A percentile compares a stretch with the other conserved stretches of the same genome.
Evolutionary conservation across 192 early-diverging fungal species (phyloP).

Genomic region (Borealophlyctis nickersoniae): DNA sequence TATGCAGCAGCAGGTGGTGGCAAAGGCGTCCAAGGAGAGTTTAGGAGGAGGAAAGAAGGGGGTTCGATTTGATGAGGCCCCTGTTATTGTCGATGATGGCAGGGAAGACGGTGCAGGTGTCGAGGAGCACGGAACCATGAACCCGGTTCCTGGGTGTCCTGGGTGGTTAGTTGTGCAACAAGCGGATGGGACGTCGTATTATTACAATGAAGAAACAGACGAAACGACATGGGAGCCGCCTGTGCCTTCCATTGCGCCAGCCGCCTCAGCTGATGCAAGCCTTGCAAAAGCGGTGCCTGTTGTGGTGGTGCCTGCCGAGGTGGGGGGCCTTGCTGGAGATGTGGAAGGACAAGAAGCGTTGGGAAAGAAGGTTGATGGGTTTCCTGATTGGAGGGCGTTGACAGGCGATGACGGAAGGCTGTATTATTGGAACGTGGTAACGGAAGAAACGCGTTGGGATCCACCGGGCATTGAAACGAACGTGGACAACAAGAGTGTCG

Average conservation of each 20-base stretch:
- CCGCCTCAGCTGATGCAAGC: too few relatives aligned
- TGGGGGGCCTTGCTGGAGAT: not conserved
- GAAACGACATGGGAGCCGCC: conserved; percentile 15
- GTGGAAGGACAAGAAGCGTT: not conserved
- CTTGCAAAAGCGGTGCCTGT: not conserved
- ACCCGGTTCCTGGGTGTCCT: not conserved
- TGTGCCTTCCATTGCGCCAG: too few relatives aligned
- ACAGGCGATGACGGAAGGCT: conserved; percentile 47
- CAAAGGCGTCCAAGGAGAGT: not conserved
- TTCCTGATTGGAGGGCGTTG: conserved; percentile 53
- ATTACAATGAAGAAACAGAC: conserved; percentile 17
- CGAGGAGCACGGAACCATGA: not conserved
- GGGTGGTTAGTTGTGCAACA: conserved; percentile 18
- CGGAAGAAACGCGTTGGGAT: conserved; percentile 56
- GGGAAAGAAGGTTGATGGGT: not conserved
- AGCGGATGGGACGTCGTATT: conserved; percentile 23
- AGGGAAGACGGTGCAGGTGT: too few relatives aligned
- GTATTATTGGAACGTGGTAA: conserved; percentile 65
- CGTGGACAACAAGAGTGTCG: not conserved
- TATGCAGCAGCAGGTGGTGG: not conserved
- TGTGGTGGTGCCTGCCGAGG: not conserved
- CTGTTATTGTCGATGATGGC: not conserved
- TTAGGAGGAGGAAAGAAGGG: not conserved
- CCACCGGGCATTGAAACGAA: not conserved
- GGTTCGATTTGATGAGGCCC: not conserved